Evolutionary conservation across 495 filamentous ascomycete genomes (phyloP), one percentile per base, ranked within the genome.

Genomic region (Penicillium canariense): DNA sequence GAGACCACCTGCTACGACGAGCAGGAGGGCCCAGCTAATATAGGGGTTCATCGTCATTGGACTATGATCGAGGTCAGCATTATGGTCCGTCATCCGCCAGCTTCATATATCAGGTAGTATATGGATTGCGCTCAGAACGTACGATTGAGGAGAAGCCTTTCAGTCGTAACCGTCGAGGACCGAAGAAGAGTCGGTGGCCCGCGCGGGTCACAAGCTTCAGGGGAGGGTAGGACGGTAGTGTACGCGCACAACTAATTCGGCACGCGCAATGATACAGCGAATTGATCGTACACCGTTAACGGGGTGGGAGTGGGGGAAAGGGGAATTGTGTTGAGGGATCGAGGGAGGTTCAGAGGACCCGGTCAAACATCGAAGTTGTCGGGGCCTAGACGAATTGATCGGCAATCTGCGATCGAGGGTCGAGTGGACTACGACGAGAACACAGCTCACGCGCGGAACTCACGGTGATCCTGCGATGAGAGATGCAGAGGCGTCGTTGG

Each of bases 21-120:
- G 61, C 60, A 87, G 71, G 62, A 82, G 70, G 46, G 76, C 81
- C 83, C 84, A 88, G 59, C 74, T 77, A 22, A 77, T 50, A 61
- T 74, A 78, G 9, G 75, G 72, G 48, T 76, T 78, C 75, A 78
- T 78, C 31, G 68, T 73, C 65, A 56, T 58, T 46, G 31, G 54
- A 54, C 59, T 48, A 36, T 48, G 17, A 48, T 17, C 27, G n/a
- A 35, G 54, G 54, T 62, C 47, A 62, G 53, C 54, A 54, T 49
- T 48, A 34, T 35, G 43, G 34, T 43, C 34, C 20, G 23, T 30
- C 23, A 45, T 44, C 17, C 30, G 23, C 17, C 20, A 8, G 15
- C 25, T 32, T 36, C 12, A 17, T 12, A 30, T 25, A n/a, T n/a
- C n/a, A n/a, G n/a, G n/a, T 42, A 25, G 3, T 14, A 23, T 42